A percentile compares a stretch with the other conserved stretches of the same genome.
Evolutionary conservation across 192 early-diverging fungal genomes (phyloP).

Genomic region (Entophlyctis luteolus): DNA sequence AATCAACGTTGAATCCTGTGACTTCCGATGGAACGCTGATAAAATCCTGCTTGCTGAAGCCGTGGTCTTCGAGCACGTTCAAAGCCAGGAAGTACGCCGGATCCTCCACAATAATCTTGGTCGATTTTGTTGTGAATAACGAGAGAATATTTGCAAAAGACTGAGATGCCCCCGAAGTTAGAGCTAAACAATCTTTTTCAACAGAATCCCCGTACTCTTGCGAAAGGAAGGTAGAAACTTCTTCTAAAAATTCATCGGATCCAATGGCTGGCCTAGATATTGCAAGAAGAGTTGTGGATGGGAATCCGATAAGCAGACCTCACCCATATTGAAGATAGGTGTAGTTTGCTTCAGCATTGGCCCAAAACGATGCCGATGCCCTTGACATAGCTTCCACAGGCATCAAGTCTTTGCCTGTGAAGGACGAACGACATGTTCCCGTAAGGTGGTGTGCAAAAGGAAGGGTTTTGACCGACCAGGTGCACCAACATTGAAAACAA

Average conservation of each 20-base stretch:
- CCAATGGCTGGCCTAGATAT: slow-evolving; percentile 42
- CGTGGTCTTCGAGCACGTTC: slow-evolving; percentile 38
- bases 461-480: too few species aligned
- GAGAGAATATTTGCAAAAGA: slow-evolving; percentile 40
- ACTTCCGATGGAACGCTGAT: slow-evolving; percentile 32
- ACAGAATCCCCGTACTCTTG: slow-evolving; percentile 26
- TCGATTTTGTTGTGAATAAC: slow-evolving; percentile 31
- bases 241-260: slow-evolving; percentile 13
- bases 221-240: slow-evolving; percentile 35
- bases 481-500: slow-evolving; percentile 42
- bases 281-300: too few species aligned
- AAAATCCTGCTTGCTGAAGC: slow-evolving; percentile 9
- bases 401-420: slow-evolving; percentile 28
- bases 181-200: neutral
- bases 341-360: slow-evolving; percentile 4
- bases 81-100: slow-evolving; percentile 51
- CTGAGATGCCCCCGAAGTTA: slow-evolving; percentile 43
- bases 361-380: slow-evolving; percentile 7
- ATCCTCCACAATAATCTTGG: slow-evolving; percentile 39
- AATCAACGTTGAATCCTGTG: slow-evolving; percentile 28
- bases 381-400: slow-evolving; percentile 8
- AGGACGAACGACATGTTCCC: too few species aligned
- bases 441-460: too few species aligned
- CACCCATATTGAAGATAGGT: slow-evolving; percentile 32
- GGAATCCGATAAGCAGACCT: too few species aligned